phyloP scores from a whole-genome alignment of 768 basidiomycete species.

The Pholiota molesta region DNA sequence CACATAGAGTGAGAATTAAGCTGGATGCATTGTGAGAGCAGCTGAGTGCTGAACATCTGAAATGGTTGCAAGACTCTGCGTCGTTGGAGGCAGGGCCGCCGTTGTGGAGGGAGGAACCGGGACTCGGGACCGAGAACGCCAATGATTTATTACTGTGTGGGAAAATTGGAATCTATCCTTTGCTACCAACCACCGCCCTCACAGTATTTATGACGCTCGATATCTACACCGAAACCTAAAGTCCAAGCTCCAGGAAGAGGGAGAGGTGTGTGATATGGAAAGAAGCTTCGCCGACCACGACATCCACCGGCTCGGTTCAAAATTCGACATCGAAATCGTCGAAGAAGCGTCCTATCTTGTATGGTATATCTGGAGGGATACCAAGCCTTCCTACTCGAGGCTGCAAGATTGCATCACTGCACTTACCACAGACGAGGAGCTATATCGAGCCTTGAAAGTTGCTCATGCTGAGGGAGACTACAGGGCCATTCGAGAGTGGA shows the following conservation, averaged over 20 bases:
- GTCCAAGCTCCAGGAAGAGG: not conserved
- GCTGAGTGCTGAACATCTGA: too few relatives aligned
- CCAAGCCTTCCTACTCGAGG: slow-evolving; percentile 30
- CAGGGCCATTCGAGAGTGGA: slow-evolving; percentile 35
- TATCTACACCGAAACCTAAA: not conserved
- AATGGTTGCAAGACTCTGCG: too few relatives aligned
- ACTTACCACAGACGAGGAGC: slow-evolving; percentile 30
- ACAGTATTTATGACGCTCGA: not conserved
- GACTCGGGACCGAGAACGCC: not conserved
- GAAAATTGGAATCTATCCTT: not conserved
- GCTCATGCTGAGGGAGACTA: slow-evolving; percentile 34
- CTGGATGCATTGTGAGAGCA: too few relatives aligned
- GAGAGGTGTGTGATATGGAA: not conserved
- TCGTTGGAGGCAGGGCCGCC: too few relatives aligned
- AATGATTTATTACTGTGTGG: not conserved
- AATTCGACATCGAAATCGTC: slow-evolving; percentile 37
- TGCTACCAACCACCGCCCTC: not conserved
- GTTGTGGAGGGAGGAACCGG: too few relatives aligned
- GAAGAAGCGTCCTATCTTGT: slow-evolving; percentile 45
- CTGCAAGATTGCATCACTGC: slow-evolving; percentile 37
- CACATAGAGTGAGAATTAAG: too few relatives aligned
- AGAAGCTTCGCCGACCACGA: slow-evolving; percentile 23
- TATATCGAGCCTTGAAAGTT: slow-evolving; percentile 36
- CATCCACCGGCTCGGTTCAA: slow-evolving; percentile 31
- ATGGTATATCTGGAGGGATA: slow-evolving; percentile 41